Evolutionary conservation across 2,329 filamentous ascomycete species (phyloP).

Genomic region (Ceratocystis cacaofunesta): DNA sequence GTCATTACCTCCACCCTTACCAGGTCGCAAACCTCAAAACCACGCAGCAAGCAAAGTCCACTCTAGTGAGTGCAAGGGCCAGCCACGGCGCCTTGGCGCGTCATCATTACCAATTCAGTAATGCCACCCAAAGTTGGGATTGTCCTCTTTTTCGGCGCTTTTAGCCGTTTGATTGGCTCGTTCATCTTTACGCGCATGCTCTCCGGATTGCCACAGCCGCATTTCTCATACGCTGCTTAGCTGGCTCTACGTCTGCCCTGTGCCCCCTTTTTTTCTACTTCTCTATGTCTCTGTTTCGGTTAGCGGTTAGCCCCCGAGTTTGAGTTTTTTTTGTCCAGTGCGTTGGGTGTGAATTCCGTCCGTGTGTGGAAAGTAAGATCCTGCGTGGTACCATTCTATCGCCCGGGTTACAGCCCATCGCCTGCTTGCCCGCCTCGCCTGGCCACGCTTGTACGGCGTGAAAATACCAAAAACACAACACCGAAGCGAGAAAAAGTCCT

Average conservation of each 20-base stretch:
- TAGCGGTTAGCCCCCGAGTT: background rate
- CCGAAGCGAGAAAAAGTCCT: background rate
- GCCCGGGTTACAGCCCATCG: background rate
- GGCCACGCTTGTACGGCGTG: background rate
- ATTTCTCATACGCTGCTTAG: background rate
- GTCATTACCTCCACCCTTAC: background rate
- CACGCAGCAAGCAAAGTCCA: background rate
- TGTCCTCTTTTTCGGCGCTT: slow-evolving; percentile 5
- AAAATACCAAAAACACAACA: background rate
- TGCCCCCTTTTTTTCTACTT: background rate
- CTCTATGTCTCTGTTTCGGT: background rate
- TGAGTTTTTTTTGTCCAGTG: background rate
- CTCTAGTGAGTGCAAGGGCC: background rate
- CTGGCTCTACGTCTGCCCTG: background rate
- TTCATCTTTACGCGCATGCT: background rate
- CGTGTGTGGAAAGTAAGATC: background rate
- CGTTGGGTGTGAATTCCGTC: background rate
- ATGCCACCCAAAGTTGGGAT: background rate
- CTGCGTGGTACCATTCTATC: background rate
- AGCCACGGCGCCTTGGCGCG: background rate
- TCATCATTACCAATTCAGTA: background rate
- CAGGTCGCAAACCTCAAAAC: background rate
- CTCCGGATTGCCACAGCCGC: slow-evolving; percentile 8
- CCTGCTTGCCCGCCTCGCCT: background rate
- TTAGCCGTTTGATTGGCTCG: slow-evolving; percentile 11